phyloP scores from a whole-genome alignment of 2,329 filamentous ascomycete species.

The Geosmithia putterillii region DNA sequence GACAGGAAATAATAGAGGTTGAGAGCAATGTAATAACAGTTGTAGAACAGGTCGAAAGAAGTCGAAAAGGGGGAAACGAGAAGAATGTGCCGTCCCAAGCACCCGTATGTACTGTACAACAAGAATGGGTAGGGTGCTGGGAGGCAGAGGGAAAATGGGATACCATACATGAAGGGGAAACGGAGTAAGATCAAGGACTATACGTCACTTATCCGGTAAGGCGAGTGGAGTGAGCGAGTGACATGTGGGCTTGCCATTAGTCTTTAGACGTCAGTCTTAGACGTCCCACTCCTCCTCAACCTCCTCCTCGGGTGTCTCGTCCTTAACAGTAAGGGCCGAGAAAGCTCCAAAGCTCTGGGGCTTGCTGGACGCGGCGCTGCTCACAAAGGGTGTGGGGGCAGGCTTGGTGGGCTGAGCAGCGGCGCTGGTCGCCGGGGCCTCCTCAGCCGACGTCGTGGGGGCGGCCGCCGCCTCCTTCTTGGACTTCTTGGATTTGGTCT shows the following conservation, averaged over 20 bases:
- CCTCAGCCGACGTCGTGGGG: slow-evolving; percentile 21
- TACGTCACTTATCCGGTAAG: too few relatives aligned
- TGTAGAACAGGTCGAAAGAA: not conserved
- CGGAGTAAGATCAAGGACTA: not conserved
- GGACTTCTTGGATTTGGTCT: slow-evolving; percentile 30
- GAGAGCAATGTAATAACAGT: not conserved
- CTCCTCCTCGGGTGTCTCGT: slow-evolving; percentile 24
- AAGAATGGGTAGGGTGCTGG: not conserved
- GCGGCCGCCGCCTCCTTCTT: slow-evolving; percentile 18
- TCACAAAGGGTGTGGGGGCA: slow-evolving; percentile 4
- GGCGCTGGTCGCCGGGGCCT: slow-evolving; percentile 7
- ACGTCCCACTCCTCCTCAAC: slow-evolving; percentile 40
- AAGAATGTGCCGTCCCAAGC: not conserved
- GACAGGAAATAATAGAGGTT: not conserved
- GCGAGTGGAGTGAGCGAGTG: too few relatives aligned
- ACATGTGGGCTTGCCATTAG: too few relatives aligned
- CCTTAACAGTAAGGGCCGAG: slow-evolving; percentile 32
- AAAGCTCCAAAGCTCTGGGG: slow-evolving; percentile 31
- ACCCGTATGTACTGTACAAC: not conserved
- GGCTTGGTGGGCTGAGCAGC: slow-evolving; percentile 17
- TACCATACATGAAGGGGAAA: not conserved
- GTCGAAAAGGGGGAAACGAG: not conserved
- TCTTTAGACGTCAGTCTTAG: slow-evolving; percentile 8
- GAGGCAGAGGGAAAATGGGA: not conserved
- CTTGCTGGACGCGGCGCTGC: slow-evolving; percentile 11